Conservation (phyloP, 495 filamentous ascomycete species). For the Penicillium manginii region DNA sequence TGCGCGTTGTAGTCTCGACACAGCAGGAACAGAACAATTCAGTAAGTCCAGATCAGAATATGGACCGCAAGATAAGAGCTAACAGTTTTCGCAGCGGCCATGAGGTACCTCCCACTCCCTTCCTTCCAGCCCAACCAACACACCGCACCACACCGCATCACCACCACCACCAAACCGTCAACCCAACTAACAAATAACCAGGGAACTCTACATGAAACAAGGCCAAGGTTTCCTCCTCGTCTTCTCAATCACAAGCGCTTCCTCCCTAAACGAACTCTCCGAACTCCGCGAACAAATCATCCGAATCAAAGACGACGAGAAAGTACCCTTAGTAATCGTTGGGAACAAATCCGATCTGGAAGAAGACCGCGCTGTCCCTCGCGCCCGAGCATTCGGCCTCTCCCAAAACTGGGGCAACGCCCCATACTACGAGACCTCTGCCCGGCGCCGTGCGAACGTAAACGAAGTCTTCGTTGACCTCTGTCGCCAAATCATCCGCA, state of each 20-base stretch:
- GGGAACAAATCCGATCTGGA: constrained; percentile 97
- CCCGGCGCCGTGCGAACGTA: constrained; percentile 83
- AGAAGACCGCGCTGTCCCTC: constrained; percentile 83
- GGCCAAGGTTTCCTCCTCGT: constrained; percentile 97
- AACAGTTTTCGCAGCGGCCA: constrained; percentile 58
- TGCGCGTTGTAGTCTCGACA: constrained; percentile 71
- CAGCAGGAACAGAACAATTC: constrained; percentile 97
- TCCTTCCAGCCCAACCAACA: neutral
- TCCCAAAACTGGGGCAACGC: constrained; percentile 87
- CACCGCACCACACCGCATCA: neutral
- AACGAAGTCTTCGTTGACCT: constrained; percentile 95
- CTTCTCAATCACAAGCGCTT: constrained; percentile 91
- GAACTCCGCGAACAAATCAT: constrained; percentile 95
- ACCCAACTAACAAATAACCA: constrained; percentile 28
- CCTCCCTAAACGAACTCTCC: constrained; percentile 82
- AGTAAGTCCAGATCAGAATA: constrained; percentile 58
- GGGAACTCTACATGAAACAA: constrained; percentile 95
- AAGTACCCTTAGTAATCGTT: constrained; percentile 91
- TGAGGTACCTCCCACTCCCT: constrained; percentile 59
- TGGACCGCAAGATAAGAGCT: constrained; percentile 29
- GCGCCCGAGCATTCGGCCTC: constrained; percentile 81
- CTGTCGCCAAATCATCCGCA: constrained; percentile 87
- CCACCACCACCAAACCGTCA: neutral
- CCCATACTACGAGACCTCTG: constrained; percentile 94
- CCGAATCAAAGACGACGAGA: constrained; percentile 93